Conservation (phyloP, 2,329 filamentous ascomycete species). For the Lasiodiplodia citricola region DNA sequence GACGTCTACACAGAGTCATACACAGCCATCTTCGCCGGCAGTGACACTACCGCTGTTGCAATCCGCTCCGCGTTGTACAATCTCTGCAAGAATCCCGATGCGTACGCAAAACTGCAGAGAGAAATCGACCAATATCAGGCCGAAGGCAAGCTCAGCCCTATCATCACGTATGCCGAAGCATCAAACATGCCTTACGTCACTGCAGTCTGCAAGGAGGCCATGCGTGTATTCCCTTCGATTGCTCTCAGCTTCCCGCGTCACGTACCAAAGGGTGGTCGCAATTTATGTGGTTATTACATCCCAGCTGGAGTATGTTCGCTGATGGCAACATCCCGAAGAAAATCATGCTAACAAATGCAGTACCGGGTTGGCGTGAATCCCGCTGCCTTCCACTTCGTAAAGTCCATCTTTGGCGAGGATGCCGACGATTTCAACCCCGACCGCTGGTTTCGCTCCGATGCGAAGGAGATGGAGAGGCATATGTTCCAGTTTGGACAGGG, state of each 20-base stretch:
- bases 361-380: constrained; percentile 44
- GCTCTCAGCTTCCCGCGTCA: constrained; percentile 37
- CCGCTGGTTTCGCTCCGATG: constrained; percentile 49
- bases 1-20: constrained; percentile 18
- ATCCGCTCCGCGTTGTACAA: constrained; percentile 45
- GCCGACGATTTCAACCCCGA: constrained; percentile 54
- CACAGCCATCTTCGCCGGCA: constrained; percentile 36
- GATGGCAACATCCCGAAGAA: background rate
- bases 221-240: constrained; percentile 32
- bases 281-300: constrained; percentile 35
- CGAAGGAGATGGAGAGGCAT: constrained; percentile 31
- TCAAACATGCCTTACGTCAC: constrained; percentile 34
- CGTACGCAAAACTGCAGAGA: constrained; percentile 33
- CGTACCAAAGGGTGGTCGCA: constrained; percentile 32
- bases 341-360: background rate
- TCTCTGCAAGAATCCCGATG: constrained; percentile 40
- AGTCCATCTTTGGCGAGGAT: constrained; percentile 52
- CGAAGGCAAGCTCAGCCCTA: constrained; percentile 28
- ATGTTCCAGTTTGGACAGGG: constrained; percentile 32
- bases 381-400: constrained; percentile 46
- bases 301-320: constrained; percentile 38
- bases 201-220: constrained; percentile 42
- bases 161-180: constrained; percentile 32
- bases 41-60: constrained; percentile 43
- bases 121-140: constrained; percentile 29